Base-by-base conservation (phyloP, 1,284 basidiomycete genomes). In the Malassezia furfur region DNA sequence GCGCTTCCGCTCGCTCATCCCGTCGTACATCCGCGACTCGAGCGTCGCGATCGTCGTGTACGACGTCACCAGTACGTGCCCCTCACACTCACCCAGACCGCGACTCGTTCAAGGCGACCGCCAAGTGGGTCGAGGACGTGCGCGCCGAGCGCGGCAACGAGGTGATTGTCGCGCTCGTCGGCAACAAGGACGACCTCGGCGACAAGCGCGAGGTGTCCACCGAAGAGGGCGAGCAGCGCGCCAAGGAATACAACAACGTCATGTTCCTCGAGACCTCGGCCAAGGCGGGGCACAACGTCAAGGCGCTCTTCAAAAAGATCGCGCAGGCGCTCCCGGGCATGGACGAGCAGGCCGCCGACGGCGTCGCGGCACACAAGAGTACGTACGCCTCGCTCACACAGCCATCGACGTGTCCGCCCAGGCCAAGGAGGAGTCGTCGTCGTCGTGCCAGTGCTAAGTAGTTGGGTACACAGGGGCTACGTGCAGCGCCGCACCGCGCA, bases 231-330 rank as follows among this genome's bases (percentile, higher is more conserved):
- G 93, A 93, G 48, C 84, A 86, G 57, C 88, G 89, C 70, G 83
- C 91, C n/a, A 86, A 88, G 51, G 86, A 94, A 74, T 80, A 94
- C 61, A 47, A 57, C 21, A 86, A 86, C 70, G 87, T 98, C 68
- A 90, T 98, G 87, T 96, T 94, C 74, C 96, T 98, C 84, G 94
- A 99, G 78, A 98, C 94, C 4, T 94, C 90, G 32, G 94, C 94
- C 34, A 99, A 99, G 76, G 94, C 94, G 3, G 94, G 94, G 2
- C 93, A 98, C 77, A 99, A 99, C 66, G 94, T 99, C 64, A 99
- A 98, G 80, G 87, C 87, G 61, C 78, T 99, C 60, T 99, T 99
- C 82, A 89, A 96, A 80, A 98, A 96, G 81, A 98, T 99, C 66
- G 94, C 94, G 0, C 86, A 96, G 84, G 91, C 91, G 3, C 78